A percentile compares a stretch with the other conserved stretches of the same genome.
Conservation (phyloP, 1,139 yeast genomes). For the Yamadazyma diospyri region DNA sequence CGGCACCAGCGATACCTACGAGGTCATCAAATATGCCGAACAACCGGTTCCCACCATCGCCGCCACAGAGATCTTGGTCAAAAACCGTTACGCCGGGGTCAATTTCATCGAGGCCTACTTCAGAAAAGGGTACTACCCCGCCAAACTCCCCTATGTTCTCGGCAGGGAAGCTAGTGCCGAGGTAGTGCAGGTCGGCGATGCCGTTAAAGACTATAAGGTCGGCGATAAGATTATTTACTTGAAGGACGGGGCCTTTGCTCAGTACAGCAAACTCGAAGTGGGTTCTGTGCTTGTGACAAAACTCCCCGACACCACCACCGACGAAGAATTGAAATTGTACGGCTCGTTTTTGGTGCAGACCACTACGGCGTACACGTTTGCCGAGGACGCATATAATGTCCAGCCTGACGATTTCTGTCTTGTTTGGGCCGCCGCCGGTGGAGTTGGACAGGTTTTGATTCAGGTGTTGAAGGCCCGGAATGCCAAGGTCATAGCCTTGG, state of each 20-base stretch:
- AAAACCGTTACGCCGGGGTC: constrained; percentile 72
- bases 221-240: constrained; percentile 74
- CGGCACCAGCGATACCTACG: constrained; percentile 46
- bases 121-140: constrained; percentile 71
- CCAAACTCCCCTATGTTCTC: constrained; percentile 53
- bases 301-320: constrained; percentile 45
- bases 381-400: constrained; percentile 62
- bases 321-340: constrained; percentile 41
- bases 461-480: constrained; percentile 64
- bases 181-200: constrained; percentile 63
- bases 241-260: constrained; percentile 58
- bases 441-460: constrained; percentile 70
- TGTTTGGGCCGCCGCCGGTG: constrained; percentile 94
- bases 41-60: constrained; percentile 56
- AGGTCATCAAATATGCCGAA: constrained; percentile 42
- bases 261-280: constrained; percentile 54
- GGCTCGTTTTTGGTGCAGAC: constrained; percentile 71
- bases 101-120: constrained; percentile 83
- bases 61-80: constrained; percentile 58
- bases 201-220: constrained; percentile 52
- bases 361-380: constrained; percentile 71
- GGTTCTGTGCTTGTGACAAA: constrained; percentile 34
- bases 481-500: constrained; percentile 80
- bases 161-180: constrained; percentile 88
- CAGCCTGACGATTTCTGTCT: constrained; percentile 65